Base-by-base conservation (phyloP, 2,329 filamentous ascomycete genomes). In the Colletotrichum sp. region DNA sequence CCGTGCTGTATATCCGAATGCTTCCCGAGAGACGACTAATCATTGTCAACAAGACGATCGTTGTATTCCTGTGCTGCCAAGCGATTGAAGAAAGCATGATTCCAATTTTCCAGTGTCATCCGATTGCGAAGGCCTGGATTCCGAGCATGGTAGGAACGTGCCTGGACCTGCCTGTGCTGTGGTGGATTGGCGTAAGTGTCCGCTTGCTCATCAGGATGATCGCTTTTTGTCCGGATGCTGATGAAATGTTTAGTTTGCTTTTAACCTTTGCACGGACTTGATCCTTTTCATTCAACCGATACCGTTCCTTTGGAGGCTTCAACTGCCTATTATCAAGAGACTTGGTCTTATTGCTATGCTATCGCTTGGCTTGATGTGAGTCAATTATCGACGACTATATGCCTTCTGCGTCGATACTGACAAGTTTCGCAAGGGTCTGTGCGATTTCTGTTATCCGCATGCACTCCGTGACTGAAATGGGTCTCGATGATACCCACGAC, bases 211-310 rank as follows among this genome's bases (percentile, higher is more conserved):
- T 9, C 12, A 24, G 12, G 4, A 30, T 36, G 6, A 6, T 60
- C 6, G 13, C 34, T 15, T 24, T 5, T 8, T 4, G 39, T 8
- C 16, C 24, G 24, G 28, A 44, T 28, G 28, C 60, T 55, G 26
- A 72, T 34, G 9, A 7, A 30, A 7, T 5, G 4, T 16, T 18
- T 55, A 81, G 79, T 81, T 80, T 34, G 80, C 79, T 18, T 81
- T 84, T 72, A 85, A 85, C 75, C 79, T 86, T 34, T 77, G 77
- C 8, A 85, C 83, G 39, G 83, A 85, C 65, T 79, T 86, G 36
- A 78, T 83, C n/a, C 76, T 86, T 16, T 84, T 85, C 70, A 77
- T 83, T n/a, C 80, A 85, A 63, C 84, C 84, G 5, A 83, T 86
- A 16, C 84, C 84, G 2, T 78, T 81, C 16, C 81, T 85, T 75